phyloP scores from a whole-genome alignment of 306 rosid genomes.

The Elaeagnus macrophylla region DNA sequence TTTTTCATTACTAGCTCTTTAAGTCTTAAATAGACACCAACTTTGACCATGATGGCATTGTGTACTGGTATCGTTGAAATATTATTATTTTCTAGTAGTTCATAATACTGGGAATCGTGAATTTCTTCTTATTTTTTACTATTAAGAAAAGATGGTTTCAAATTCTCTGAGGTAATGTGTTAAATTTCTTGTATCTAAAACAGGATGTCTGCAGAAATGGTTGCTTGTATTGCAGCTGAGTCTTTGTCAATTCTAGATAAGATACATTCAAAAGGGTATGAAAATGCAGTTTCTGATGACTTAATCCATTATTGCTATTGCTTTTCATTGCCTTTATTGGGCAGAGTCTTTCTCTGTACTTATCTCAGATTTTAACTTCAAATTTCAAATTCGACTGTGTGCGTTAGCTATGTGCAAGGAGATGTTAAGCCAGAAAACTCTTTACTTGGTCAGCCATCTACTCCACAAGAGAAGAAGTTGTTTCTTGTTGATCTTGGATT shows the following conservation, averaged over 20 bases:
- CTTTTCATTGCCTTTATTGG: background rate
- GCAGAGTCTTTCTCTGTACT: too few species aligned
- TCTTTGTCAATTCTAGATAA: constrained; percentile 88
- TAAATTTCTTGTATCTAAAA: constrained; percentile 2
- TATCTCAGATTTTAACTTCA: background rate
- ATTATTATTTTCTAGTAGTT: background rate
- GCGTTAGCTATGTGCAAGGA: constrained; percentile 79
- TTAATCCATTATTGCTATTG: constrained; percentile 1
- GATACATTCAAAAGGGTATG: constrained; percentile 84
- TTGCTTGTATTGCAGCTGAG: constrained; percentile 91
- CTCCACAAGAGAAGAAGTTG: constrained; percentile 81
- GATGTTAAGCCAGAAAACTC: constrained; percentile 97
- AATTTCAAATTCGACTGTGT: constrained; percentile 1
- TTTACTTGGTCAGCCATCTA: constrained; percentile 92
- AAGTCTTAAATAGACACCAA: too few species aligned
- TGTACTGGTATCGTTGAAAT: too few species aligned
- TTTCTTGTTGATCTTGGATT: constrained; percentile 94
- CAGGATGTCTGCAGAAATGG: constrained; percentile 96
- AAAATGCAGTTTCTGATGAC: background rate
- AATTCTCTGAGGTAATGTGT: background rate
- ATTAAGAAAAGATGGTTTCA: background rate
- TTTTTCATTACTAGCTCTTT: too few species aligned
- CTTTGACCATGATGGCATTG: too few species aligned
- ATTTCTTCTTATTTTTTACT: background rate
- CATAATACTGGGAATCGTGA: background rate